Evolutionary conservation across 163 green algal species (phyloP).

Genomic region (Scenedesmus sp.): DNA sequence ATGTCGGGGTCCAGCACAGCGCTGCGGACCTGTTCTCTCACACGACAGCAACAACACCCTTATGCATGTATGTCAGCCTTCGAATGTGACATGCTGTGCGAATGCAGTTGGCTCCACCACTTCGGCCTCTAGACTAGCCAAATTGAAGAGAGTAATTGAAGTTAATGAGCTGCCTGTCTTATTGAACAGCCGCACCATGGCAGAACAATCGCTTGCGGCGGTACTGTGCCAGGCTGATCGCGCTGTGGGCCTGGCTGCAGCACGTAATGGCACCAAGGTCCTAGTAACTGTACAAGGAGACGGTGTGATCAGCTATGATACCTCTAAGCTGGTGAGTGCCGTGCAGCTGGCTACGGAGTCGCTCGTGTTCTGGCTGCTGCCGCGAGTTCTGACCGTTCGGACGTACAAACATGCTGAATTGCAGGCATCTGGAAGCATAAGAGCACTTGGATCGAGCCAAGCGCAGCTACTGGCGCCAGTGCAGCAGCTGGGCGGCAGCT

Average conservation of each 20-base stretch:
- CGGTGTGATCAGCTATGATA: constrained; percentile 25
- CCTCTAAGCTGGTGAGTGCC: constrained; percentile 24
- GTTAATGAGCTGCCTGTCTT: background rate
- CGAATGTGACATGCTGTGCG: background rate
- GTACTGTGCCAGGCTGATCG: constrained; percentile 24
- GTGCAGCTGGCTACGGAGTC: background rate
- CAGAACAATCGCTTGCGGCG: constrained; percentile 1
- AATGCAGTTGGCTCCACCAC: background rate
- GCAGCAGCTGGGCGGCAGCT: constrained; percentile 22
- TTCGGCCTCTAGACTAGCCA: background rate
- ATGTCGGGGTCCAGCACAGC: background rate
- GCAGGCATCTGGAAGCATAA: constrained; percentile 3
- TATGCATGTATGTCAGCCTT: background rate
- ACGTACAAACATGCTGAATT: background rate
- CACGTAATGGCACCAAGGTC: background rate
- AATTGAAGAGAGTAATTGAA: background rate
- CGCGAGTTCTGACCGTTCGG: background rate
- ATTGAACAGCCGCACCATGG: background rate
- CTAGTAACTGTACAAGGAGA: constrained; percentile 43
- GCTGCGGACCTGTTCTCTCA: background rate
- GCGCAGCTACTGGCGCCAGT: constrained; percentile 44
- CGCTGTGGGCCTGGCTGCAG: background rate
- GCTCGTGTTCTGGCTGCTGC: background rate
- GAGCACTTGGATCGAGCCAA: constrained; percentile 24
- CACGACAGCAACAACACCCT: background rate